Percentiles rank a stretch among this genome's conserved stretches.
These are phyloP conservation scores for Neurospora crassa DNA, from an alignment of 2,329 filamentous ascomycete genomes.

Conservation along the genomic window DNA sequence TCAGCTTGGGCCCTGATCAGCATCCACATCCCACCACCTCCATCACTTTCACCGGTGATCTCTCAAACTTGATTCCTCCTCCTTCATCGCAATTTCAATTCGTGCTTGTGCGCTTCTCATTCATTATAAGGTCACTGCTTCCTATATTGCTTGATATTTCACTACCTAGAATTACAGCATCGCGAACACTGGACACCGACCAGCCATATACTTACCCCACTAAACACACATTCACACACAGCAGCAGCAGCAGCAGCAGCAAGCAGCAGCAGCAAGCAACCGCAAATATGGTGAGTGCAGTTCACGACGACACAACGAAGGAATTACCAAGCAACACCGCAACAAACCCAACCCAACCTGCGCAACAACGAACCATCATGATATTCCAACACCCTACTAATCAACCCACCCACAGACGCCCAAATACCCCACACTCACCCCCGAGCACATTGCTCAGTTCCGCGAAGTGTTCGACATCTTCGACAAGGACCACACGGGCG, in stretches of 20 bases:
- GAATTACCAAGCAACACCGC: neutral
- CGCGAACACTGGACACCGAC: neutral
- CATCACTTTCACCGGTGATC: neutral
- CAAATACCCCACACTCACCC: constrained; percentile 1
- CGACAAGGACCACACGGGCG: constrained; percentile 31
- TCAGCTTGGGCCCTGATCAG: neutral
- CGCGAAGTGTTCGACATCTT: constrained; percentile 19
- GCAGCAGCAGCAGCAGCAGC: too few relatives aligned
- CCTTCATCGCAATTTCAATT: neutral
- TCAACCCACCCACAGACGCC: neutral
- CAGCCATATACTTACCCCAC: neutral
- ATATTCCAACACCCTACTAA: neutral
- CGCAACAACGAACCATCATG: neutral
- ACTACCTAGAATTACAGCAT: neutral
- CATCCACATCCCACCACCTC: too few relatives aligned
- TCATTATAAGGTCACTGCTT: neutral
- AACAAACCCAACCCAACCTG: neutral
- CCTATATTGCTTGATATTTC: neutral
- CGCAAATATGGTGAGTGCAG: neutral
- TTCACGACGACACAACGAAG: neutral
- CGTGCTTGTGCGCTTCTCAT: neutral
- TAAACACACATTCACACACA: neutral
- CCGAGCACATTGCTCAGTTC: constrained; percentile 16
- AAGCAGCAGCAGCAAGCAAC: too few relatives aligned
- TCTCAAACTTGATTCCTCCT: neutral